Evolutionary conservation across 1,284 basidiomycete genomes (phyloP).

Genomic region (Paramarasmius palmivorus): DNA sequence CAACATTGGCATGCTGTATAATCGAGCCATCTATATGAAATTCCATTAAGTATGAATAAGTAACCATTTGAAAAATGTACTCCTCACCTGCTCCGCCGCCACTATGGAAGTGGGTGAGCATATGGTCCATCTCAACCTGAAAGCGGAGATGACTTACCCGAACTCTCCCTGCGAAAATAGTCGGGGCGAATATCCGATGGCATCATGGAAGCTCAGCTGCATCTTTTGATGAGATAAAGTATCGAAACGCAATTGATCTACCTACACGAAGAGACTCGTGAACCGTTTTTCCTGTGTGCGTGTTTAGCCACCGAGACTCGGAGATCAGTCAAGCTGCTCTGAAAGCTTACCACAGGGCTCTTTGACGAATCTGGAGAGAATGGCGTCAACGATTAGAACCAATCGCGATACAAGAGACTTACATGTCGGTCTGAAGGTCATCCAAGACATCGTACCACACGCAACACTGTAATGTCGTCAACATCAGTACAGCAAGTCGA

Average conservation of each 20-base stretch:
- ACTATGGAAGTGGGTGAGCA: slow-evolving; percentile 10
- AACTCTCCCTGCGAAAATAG: slow-evolving; percentile 26
- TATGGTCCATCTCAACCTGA: not conserved
- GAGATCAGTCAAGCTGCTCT: not conserved
- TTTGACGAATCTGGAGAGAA: slow-evolving; percentile 12
- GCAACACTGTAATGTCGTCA: slow-evolving; percentile 13
- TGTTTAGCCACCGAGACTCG: not conserved
- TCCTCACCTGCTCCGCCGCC: slow-evolving; percentile 21
- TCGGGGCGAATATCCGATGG: slow-evolving; percentile 34
- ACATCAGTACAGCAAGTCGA: not conserved
- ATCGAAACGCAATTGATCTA: no score
- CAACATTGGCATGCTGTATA: slow-evolving; percentile 32
- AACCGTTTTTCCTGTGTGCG: slow-evolving; percentile 9
- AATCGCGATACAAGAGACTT: slow-evolving; percentile 2
- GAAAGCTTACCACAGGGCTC: slow-evolving; percentile 16
- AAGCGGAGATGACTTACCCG: slow-evolving; percentile 29
- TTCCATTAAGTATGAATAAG: not conserved
- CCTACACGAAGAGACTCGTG: slow-evolving; percentile 17
- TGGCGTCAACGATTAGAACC: not conserved
- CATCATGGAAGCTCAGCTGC: slow-evolving; percentile 38
- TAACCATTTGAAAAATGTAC: not conserved
- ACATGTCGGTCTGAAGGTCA: slow-evolving; percentile 18
- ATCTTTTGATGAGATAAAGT: not conserved
- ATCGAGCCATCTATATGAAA: slow-evolving; percentile 36
- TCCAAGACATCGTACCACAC: slow-evolving; percentile 22